Percentiles rank a stretch among this genome's conserved stretches.
These are phyloP conservation scores for Bruguiera parviflora DNA, from an alignment of 345 rosid genomes.

Conservation along the genomic window DNA sequence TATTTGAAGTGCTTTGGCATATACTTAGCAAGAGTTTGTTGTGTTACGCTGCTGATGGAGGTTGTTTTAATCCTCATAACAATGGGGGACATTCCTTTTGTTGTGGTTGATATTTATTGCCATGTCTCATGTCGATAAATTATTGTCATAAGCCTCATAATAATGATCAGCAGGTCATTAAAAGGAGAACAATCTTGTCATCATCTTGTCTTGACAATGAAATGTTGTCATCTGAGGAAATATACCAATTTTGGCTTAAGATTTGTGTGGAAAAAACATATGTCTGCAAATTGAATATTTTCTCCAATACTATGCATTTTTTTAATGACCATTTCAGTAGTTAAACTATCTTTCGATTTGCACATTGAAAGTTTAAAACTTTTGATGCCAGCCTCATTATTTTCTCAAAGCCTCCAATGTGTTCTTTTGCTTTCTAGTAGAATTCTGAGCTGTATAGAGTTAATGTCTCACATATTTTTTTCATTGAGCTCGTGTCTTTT, in stretches of 20 bases:
- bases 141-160: background rate
- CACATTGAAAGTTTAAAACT: background rate
- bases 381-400: background rate
- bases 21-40: slow-evolving; percentile 1
- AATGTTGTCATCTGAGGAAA: no score
- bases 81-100: no score
- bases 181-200: background rate
- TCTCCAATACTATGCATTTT: no score
- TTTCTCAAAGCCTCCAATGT: background rate
- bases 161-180: background rate
- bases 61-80: background rate
- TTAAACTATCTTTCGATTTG: background rate
- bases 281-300: no score
- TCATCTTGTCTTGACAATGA: background rate
- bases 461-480: background rate
- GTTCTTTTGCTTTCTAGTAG: background rate
- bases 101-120: background rate
- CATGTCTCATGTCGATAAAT: background rate
- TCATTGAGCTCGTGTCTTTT: background rate
- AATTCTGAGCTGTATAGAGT: background rate
- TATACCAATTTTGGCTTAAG: no score
- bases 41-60: background rate
- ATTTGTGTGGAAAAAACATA: background rate
- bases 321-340: no score
- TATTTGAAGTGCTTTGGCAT: background rate